Conservation (phyloP, 306 rosid species). For the Corylus avellana region DNA sequence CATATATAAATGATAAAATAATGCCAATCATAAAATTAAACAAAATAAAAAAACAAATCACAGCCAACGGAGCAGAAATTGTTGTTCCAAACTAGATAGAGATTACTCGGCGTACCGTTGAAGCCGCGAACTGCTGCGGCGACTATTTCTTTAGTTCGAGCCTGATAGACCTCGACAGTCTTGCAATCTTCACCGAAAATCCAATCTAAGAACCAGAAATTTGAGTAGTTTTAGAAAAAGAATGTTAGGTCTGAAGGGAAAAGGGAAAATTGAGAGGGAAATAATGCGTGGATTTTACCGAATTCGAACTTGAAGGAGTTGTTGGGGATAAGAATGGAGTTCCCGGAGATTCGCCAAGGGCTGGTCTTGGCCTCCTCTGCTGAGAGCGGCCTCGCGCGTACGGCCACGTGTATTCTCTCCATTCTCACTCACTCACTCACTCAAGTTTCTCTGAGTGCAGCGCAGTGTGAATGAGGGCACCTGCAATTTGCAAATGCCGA, state of each 20-base stretch:
- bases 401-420: conserved; percentile 86
- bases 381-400: conserved; percentile 81
- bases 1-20: neutral
- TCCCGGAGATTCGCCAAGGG: conserved; percentile 72
- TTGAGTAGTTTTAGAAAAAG: neutral
- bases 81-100: neutral
- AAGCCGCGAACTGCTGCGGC: conserved; percentile 85
- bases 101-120: conserved; percentile 50
- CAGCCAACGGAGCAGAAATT: neutral
- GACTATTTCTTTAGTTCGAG: conserved; percentile 75
- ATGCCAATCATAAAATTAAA: neutral
- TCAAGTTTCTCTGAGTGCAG: neutral
- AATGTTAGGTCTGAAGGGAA: neutral
- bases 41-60: no score
- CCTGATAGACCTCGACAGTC: conserved; percentile 63
- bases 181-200: conserved; percentile 59
- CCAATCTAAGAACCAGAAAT: conserved; percentile 44
- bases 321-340: conserved; percentile 69
- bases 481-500: neutral
- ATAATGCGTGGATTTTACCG: conserved; percentile 37
- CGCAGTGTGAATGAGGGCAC: no score
- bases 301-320: conserved; percentile 67
- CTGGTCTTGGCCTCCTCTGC: conserved; percentile 65
- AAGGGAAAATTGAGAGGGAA: neutral
- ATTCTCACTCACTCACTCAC: conserved; percentile 22